Base-by-base conservation (phyloP, 768 basidiomycete species). In the Termitomyces heimii region DNA sequence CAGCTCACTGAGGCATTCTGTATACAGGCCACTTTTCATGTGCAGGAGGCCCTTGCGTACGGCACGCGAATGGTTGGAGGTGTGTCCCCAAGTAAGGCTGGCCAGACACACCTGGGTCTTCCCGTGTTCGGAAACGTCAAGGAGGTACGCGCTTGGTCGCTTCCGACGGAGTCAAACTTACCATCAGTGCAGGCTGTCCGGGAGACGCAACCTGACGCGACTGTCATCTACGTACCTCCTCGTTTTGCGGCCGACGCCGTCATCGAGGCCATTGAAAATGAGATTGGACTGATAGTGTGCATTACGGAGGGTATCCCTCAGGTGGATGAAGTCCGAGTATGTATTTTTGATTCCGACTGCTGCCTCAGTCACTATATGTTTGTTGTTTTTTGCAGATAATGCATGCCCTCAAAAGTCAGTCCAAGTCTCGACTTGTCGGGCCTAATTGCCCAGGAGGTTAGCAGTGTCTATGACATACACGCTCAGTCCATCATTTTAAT, bases 231-330 rank as follows among this genome's bases (percentile, higher is more conserved):
- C 71, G 97, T 99, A 14, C 97, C 97, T 5, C 97, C 97, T n/a
- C 92, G 95, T 4, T 80, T 81, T 50, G 96, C 96, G 20, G 97
- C 93, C 29, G 95, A 96, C 62, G 97, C 97, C 42, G 98, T 99
- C 71, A 86, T 99, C 55, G 97, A 99, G 73, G 97, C 97, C 35
- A 98, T 99, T 66, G 97, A 98, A 72, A 92, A 92, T 65, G 97
- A 99, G 73, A 95, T 99, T 77, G 86, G 88, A 18, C 76, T 99
- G 58, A 99, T 99, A 77, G 97, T 99, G 47, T 95, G 94, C 70
- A 91, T 99, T 65, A 99, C 97, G 13, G 97, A 99, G 73, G 97
- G 97, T 42, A 99, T 99, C 65, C 97, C 97, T 16, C 97, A 99
- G 70, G 80, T 87, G 9, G 97, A 99, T 70, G 96, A 99, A 77